Evolutionary conservation across 148 eudicot species (phyloP), one percentile per base, ranked within the genome.

Genomic region (Rhododendron mucronatum): DNA sequence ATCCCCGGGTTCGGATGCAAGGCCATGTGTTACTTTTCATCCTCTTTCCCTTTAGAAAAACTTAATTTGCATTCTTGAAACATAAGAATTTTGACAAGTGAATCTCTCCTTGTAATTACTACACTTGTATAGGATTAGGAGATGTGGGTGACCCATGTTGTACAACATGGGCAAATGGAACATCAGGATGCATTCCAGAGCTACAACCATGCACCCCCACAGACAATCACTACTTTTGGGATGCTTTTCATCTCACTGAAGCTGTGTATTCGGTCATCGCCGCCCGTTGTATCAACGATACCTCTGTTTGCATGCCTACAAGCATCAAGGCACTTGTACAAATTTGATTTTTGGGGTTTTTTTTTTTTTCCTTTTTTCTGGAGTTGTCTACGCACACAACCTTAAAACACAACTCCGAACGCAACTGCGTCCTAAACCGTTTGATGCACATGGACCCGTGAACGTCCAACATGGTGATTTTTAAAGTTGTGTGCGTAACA

Each of bases 191-290:
- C 86, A 88, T 92, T 3, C 90, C 90, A 23, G 86, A 15, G 35
- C 76, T 83, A 50, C 6, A 26, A 57, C 89, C 95, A 1, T 92
- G 96, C 85, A 5, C 4, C 39, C 39, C 85, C 83, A 89, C 90
- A 0, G 73, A 87, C 61, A 44, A 73, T 14, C 91, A 89, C 88
- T 91, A 61, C 80, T 94, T 94, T 55, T 94, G 91, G 91, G 96
- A 94, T 87, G 93, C 89, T 8, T 89, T 57, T 80, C 96, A 94
- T 91, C 94, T 83, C 11, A 89, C 95, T 45, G 89, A 94, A 89
- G 88, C 90, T 28, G 59, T 82, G 0, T 89, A 86, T 81, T 83
- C 88, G 63, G 45, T 87, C 21, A 11, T 90, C 12, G 91, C 91
- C 6, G 20, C 86, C 2, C 86, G 8, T 2, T 90, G 94, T 85